Conservation (phyloP, 2,329 filamentous ascomycete genomes). For the Rhytidhysteron rufulum region DNA sequence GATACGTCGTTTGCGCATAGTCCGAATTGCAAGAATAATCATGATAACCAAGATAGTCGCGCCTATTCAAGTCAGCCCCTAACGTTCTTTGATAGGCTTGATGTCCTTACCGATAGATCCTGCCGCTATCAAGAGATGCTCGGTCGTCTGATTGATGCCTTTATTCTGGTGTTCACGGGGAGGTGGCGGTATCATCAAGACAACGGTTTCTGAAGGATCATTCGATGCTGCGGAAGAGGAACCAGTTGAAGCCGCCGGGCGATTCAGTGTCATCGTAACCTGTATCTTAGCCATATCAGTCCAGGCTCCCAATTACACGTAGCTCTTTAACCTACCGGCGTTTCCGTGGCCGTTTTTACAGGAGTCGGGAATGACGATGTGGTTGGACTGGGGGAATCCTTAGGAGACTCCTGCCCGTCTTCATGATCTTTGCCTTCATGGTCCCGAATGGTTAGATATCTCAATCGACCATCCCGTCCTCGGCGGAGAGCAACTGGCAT, state of each 20-base stretch:
- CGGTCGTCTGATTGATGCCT: constrained; percentile 34
- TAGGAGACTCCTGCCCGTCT: no score
- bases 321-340: no score
- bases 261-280: constrained; percentile 16
- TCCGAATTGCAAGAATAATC: constrained; percentile 31
- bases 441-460: constrained; percentile 19
- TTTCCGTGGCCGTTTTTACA: no score
- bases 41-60: constrained; percentile 37
- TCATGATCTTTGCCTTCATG: no score
- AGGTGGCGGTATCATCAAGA: constrained; percentile 19
- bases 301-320: no score
- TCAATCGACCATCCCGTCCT: constrained; percentile 16
- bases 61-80: constrained; percentile 24
- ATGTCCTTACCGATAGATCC: constrained; percentile 35
- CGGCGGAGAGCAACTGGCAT: constrained; percentile 27
- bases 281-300: no score
- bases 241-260: constrained; percentile 12
- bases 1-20: constrained; percentile 35
- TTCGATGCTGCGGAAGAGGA: constrained; percentile 14
- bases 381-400: no score
- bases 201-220: constrained; percentile 22
- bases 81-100: no score
- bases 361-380: no score
- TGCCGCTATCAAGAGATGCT: constrained; percentile 38
- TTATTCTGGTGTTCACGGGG: constrained; percentile 13